Percentiles rank a stretch among this genome's conserved stretches.
Conservation (phyloP, 306 rosid species). For the Inga oerstediana region DNA sequence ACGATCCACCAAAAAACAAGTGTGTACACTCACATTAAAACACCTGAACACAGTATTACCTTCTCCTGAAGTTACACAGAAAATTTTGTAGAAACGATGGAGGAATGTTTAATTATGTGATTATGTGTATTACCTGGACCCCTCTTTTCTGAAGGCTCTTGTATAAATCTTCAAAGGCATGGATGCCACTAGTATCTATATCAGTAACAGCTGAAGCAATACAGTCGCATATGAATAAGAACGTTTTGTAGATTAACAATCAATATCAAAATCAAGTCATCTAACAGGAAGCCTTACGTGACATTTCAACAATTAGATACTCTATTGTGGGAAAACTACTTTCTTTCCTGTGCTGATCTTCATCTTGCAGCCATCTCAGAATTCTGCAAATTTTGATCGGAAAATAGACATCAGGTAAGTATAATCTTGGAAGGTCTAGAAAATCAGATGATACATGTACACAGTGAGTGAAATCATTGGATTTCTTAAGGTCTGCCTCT, state of each 20-base stretch:
- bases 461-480: background rate
- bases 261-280: background rate
- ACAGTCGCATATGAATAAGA: background rate
- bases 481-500: background rate
- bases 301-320: conserved; percentile 65
- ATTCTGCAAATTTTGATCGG: conserved; percentile 47
- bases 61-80: background rate
- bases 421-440: background rate
- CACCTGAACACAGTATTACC: background rate
- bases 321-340: conserved; percentile 37
- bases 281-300: conserved; percentile 60
- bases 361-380: conserved; percentile 72
- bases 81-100: background rate
- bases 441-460: background rate
- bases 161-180: conserved; percentile 57
- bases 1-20: too few relatives aligned
- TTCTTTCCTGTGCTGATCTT: conserved; percentile 41
- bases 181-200: conserved; percentile 84
- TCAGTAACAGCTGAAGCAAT: conserved; percentile 68
- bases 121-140: conserved; percentile 47
- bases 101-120: conserved; percentile 1
- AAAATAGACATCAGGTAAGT: background rate
- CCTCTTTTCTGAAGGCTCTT: conserved; percentile 57
- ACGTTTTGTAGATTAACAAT: background rate
- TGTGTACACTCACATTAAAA: background rate